These are phyloP conservation scores for Yarrowia osloensis DNA, from an alignment of 805 yeast species.

Conservation along the genomic window DNA sequence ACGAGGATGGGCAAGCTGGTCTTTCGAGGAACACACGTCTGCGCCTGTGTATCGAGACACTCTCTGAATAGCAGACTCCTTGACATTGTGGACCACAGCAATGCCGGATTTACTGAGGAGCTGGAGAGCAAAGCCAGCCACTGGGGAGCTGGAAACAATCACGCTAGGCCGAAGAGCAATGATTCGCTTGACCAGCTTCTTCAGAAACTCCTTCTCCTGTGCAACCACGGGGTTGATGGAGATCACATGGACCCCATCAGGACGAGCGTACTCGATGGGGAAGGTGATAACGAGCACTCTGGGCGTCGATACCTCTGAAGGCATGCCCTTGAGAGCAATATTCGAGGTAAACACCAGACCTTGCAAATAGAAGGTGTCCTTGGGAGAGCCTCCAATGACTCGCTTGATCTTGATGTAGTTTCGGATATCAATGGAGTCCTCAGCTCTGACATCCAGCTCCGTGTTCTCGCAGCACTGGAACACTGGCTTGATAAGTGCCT, in stretches of 20 bases:
- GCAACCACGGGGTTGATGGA: slow-evolving; percentile 81
- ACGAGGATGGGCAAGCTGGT: slow-evolving; percentile 71
- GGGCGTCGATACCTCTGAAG: slow-evolving; percentile 62
- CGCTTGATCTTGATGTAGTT: slow-evolving; percentile 86
- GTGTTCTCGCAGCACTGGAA: slow-evolving; percentile 58
- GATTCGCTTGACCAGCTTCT: slow-evolving; percentile 77
- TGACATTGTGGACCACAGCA: slow-evolving; percentile 77
- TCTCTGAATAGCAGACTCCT: slow-evolving; percentile 77
- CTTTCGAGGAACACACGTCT: slow-evolving; percentile 83
- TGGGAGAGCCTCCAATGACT: slow-evolving; percentile 70
- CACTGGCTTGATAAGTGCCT: slow-evolving; percentile 53
- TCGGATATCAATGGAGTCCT: slow-evolving; percentile 81
- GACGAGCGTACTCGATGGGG: slow-evolving; percentile 80
- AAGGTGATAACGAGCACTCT: slow-evolving; percentile 80
- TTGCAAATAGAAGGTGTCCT: slow-evolving; percentile 62
- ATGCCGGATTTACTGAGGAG: slow-evolving; percentile 72
- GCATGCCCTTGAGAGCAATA: slow-evolving; percentile 79
- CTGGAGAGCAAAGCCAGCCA: slow-evolving; percentile 78
- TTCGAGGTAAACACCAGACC: slow-evolving; percentile 86
- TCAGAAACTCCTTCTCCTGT: slow-evolving; percentile 83
- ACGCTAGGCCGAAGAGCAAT: slow-evolving; percentile 75
- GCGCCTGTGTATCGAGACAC: slow-evolving; percentile 78
- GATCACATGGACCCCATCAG: slow-evolving; percentile 69
- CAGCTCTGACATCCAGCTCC: slow-evolving; percentile 59
- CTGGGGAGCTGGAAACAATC: slow-evolving; percentile 72